Conservation (phyloP, 73 alveolate species). For the Stentor coeruleus region DNA sequence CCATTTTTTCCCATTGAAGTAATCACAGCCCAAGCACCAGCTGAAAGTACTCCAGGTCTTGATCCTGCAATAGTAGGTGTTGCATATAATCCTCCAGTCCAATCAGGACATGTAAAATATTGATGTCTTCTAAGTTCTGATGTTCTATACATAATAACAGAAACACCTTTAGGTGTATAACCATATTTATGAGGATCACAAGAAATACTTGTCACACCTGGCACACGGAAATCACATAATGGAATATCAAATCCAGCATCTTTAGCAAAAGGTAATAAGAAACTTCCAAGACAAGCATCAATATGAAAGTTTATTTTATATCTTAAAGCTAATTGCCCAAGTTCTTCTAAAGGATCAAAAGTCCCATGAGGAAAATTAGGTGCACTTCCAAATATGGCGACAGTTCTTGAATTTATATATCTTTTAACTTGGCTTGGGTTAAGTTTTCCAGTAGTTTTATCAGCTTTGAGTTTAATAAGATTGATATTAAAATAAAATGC, state of each 20-base stretch:
- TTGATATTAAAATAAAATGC: slow-evolving; percentile 75
- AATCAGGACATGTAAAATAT: slow-evolving; percentile 77
- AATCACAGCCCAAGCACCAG: slow-evolving; percentile 95
- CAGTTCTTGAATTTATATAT: slow-evolving; percentile 74
- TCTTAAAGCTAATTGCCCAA: slow-evolving; percentile 70
- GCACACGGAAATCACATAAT: slow-evolving; percentile 89
- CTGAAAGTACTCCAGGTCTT: slow-evolving; percentile 91
- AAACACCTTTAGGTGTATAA: slow-evolving; percentile 98
- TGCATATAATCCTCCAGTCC: slow-evolving; percentile 91
- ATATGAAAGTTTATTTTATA: slow-evolving; percentile 72
- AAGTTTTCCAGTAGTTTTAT: slow-evolving; percentile 50
- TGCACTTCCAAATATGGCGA: slow-evolving; percentile 79
- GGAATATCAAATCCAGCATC: slow-evolving; percentile 74
- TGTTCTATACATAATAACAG: slow-evolving; percentile 76
- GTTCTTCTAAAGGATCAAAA: slow-evolving; percentile 78
- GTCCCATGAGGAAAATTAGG: slow-evolving; percentile 93
- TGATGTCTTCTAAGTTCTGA: slow-evolving; percentile 73
- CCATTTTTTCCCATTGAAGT: slow-evolving; percentile 80
- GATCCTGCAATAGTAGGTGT: slow-evolving; percentile 88
- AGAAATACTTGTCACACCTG: slow-evolving; percentile 98
- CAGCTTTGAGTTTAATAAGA: slow-evolving; percentile 72
- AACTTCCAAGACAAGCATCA: slow-evolving; percentile 97
- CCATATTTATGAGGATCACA: slow-evolving; percentile 99
- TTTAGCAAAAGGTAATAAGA: slow-evolving; percentile 86
- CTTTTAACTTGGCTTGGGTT: slow-evolving; percentile 57